Evolutionary conservation across 2,329 filamentous ascomycete genomes (phyloP).

Genomic region (Grosmannia huntii): DNA sequence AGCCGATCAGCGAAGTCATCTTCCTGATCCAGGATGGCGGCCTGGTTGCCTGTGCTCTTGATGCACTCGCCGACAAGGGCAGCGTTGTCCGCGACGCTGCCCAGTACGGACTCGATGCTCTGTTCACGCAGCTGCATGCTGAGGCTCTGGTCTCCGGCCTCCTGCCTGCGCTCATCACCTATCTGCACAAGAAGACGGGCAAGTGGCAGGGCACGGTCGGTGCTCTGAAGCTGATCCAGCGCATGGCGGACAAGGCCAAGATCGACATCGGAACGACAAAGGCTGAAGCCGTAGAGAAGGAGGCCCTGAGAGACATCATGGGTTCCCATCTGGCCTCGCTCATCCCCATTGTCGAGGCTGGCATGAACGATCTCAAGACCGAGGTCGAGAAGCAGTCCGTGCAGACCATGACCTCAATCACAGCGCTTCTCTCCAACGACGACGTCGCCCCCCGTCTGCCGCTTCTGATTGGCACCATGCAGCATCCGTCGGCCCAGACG

Average conservation of each 20-base stretch:
- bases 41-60: conserved; percentile 60
- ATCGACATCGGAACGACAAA: conserved; percentile 64
- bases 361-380: conserved; percentile 92
- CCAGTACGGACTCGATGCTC: conserved; percentile 83
- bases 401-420: conserved; percentile 83
- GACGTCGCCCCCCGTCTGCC: conserved; percentile 89
- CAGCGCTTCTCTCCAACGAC: conserved; percentile 86
- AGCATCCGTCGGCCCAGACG: conserved; percentile 77
- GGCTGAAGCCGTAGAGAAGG: conserved; percentile 78
- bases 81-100: conserved; percentile 79
- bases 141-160: conserved; percentile 77
- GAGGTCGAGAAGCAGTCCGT: conserved; percentile 84
- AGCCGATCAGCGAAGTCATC: conserved; percentile 66
- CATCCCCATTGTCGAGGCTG: conserved; percentile 80
- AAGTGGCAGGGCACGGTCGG: conserved; percentile 97
- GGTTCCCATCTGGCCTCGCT: conserved; percentile 73
- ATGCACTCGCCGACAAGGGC: conserved; percentile 82
- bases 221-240: conserved; percentile 71
- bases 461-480: conserved; percentile 86
- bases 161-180: conserved; percentile 60
- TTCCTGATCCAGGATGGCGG: conserved; percentile 73
- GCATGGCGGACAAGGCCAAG: conserved; percentile 91
- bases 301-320: conserved; percentile 81
- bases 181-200: conserved; percentile 70
- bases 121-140: conserved; percentile 66